phyloP scores from a whole-genome alignment of 139 green algal genomes.

The Edaphochlamys debaryana region DNA sequence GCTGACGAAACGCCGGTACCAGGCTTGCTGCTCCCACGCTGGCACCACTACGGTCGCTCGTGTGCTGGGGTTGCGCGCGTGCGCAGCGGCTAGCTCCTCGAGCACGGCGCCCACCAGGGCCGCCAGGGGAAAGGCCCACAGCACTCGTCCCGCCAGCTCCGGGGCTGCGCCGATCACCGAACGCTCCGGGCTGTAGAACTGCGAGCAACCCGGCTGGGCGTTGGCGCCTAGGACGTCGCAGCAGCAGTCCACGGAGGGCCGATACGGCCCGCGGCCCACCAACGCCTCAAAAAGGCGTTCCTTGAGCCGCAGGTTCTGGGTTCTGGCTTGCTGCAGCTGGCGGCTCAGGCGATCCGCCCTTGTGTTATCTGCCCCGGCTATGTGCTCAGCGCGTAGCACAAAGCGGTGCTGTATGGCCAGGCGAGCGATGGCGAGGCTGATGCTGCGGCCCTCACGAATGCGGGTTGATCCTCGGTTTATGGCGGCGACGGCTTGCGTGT shows the following conservation, averaged over 20 bases:
- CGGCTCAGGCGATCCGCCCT: background rate
- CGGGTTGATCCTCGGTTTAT: conserved; percentile 1
- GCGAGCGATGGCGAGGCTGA: background rate
- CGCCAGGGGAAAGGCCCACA: conserved; percentile 29
- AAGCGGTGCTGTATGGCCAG: too few relatives aligned
- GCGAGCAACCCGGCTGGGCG: background rate
- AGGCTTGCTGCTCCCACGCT: background rate
- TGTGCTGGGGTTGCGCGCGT: background rate
- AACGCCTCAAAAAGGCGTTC: background rate
- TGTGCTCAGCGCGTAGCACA: background rate
- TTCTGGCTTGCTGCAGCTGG: background rate
- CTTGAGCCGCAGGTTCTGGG: background rate
- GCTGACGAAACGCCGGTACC: background rate
- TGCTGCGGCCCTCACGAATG: background rate
- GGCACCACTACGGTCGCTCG: conserved; percentile 23
- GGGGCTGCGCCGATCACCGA: background rate
- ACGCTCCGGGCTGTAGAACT: background rate
- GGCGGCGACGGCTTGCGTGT: conserved; percentile 10
- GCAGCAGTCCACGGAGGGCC: conserved; percentile 22
- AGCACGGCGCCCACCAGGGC: background rate
- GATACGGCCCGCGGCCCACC: background rate
- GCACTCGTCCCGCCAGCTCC: background rate
- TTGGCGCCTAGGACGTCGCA: background rate
- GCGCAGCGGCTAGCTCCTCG: background rate
- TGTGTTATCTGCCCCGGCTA: background rate